Conservation (phyloP, 192 early-diverging fungal species). For the Coemansia sp. region DNA sequence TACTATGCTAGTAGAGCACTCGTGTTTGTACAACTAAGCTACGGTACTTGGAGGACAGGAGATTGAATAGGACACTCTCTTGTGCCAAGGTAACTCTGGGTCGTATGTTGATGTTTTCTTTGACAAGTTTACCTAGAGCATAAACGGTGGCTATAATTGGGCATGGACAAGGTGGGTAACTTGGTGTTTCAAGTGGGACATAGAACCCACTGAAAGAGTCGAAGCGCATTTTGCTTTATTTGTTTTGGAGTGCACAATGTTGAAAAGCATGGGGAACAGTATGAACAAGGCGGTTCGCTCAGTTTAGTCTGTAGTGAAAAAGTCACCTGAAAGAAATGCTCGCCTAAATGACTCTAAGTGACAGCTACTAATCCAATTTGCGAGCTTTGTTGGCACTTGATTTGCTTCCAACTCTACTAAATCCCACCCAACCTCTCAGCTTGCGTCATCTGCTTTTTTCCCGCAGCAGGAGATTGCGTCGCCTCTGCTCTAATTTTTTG, state of each 20-base stretch:
- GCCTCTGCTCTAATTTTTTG: too few species aligned
- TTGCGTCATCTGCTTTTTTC: too few species aligned
- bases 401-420: too few species aligned
- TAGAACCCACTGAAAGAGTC: neutral
- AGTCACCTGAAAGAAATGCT: too few species aligned
- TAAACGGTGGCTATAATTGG: neutral
- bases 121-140: neutral
- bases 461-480: too few species aligned
- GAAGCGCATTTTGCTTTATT: neutral
- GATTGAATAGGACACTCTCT: neutral
- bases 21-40: neutral
- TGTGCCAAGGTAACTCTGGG: neutral
- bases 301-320: conserved; percentile 9
- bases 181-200: neutral
- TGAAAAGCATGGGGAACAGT: too few species aligned
- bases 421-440: too few species aligned
- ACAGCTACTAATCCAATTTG: too few species aligned
- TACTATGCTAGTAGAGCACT: neutral
- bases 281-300: conserved; percentile 4
- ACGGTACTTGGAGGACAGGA: neutral
- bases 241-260: neutral
- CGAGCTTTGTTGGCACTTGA: too few species aligned
- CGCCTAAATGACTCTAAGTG: too few species aligned
- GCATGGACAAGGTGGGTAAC: neutral
- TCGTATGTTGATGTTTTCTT: neutral